phyloP scores from a whole-genome alignment of 73 alveolate genomes.

The Durusdinium trenchii region DNA sequence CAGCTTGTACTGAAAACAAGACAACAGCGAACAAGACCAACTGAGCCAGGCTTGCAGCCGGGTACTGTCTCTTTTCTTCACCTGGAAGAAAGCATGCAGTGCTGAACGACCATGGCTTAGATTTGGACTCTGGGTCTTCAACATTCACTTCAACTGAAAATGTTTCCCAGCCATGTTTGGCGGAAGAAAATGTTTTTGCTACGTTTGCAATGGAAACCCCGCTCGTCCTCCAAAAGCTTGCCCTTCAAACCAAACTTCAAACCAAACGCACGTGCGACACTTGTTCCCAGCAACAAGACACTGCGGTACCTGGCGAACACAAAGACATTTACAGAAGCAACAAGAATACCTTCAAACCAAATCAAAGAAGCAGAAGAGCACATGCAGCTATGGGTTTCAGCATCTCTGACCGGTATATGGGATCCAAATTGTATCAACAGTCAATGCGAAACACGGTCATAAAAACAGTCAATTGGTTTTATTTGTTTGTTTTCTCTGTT shows the following conservation, averaged over 20 bases:
- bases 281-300: conserved; percentile 55
- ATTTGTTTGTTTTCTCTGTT: too few species aligned
- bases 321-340: too few species aligned
- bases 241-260: conserved; percentile 35
- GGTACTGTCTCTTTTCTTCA: background rate
- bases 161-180: background rate
- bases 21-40: too few species aligned
- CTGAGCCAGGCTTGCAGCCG: too few species aligned
- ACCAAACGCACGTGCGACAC: conserved; percentile 72
- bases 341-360: too few species aligned
- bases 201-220: conserved; percentile 28
- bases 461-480: too few species aligned
- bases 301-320: conserved; percentile 42
- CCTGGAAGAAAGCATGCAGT: background rate
- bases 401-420: too few species aligned
- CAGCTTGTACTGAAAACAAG: too few species aligned
- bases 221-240: background rate
- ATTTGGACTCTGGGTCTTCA: background rate
- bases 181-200: background rate
- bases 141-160: background rate
- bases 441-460: too few species aligned
- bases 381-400: too few species aligned
- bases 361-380: background rate
- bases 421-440: too few species aligned
- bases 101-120: background rate